These are phyloP conservation scores for Peniophora sp. DNA, from an alignment of 1,284 basidiomycete genomes.

Conservation along the genomic window DNA sequence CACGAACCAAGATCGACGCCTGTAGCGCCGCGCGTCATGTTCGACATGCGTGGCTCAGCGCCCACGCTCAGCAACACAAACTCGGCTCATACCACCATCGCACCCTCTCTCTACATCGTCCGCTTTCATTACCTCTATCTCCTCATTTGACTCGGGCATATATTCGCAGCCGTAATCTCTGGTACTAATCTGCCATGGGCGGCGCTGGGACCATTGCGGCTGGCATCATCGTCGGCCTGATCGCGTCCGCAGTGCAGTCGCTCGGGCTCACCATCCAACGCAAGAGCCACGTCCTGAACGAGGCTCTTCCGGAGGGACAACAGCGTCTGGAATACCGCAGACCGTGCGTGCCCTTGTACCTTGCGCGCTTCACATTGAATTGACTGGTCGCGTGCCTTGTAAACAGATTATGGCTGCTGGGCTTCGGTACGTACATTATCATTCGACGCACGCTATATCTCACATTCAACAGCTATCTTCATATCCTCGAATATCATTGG, in stretches of 20 bases:
- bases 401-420: slow-evolving; percentile 72
- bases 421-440: slow-evolving; percentile 48
- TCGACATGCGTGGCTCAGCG: too few relatives aligned
- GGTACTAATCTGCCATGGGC: slow-evolving; percentile 3
- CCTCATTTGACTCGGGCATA: too few relatives aligned
- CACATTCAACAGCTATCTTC: slow-evolving; percentile 46
- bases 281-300: slow-evolving; percentile 89
- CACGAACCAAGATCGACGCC: too few relatives aligned
- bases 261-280: slow-evolving; percentile 91
- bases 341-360: slow-evolving; percentile 46
- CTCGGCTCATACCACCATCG: too few relatives aligned
- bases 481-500: slow-evolving; percentile 86
- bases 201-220: slow-evolving; percentile 31
- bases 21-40: too few relatives aligned
- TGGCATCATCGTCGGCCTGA: slow-evolving; percentile 68
- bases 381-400: not conserved
- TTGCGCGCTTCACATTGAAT: not conserved
- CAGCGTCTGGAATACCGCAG: slow-evolving; percentile 68
- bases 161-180: slow-evolving; percentile 21
- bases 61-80: too few relatives aligned
- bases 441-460: not conserved
- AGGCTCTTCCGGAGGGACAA: slow-evolving; percentile 55
- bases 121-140: too few relatives aligned
- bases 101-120: too few relatives aligned
- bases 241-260: slow-evolving; percentile 87